Evolutionary conservation across 2,329 filamentous ascomycete genomes (phyloP).

Genomic region (Scedosporium apiospermum): DNA sequence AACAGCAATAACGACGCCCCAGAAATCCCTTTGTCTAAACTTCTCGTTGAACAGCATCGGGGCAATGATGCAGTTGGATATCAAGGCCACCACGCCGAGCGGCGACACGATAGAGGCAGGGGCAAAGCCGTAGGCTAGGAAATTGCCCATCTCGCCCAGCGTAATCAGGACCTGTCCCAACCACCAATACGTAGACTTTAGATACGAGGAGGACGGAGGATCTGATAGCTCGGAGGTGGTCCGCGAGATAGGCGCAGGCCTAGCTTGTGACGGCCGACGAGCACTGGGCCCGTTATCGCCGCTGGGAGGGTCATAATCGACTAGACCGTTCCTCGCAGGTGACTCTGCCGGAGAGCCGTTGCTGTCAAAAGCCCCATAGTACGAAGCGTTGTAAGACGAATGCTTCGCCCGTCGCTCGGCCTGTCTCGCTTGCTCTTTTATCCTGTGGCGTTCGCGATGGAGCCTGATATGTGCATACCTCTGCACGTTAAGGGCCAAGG

Average conservation of each 20-base stretch:
- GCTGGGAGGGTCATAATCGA: neutral
- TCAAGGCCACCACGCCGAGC: constrained; percentile 87
- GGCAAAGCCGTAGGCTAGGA: constrained; percentile 93
- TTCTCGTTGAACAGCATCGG: constrained; percentile 87
- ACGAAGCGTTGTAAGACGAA: neutral
- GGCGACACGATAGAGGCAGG: constrained; percentile 96
- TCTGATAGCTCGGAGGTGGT: constrained; percentile 17
- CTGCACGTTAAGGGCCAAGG: constrained; percentile 91
- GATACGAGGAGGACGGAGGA: constrained; percentile 55
- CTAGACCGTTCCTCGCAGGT: neutral
- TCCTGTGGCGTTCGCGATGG: constrained; percentile 56
- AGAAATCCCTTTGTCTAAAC: constrained; percentile 75
- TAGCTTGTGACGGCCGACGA: constrained; percentile 1
- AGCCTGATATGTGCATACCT: constrained; percentile 88
- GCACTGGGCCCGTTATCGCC: neutral
- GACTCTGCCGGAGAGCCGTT: constrained; percentile 4
- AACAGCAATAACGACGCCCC: constrained; percentile 81
- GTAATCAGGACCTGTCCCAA: constrained; percentile 85
- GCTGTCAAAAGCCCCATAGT: constrained; percentile 1
- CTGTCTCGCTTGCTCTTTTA: constrained; percentile 43
- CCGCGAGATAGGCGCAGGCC: constrained; percentile 14
- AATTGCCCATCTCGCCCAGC: constrained; percentile 89
- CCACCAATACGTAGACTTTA: constrained; percentile 96
- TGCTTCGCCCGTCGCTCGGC: constrained; percentile 34
- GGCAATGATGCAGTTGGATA: constrained; percentile 95